A percentile compares a stretch with the other conserved stretches of the same genome.
Conservation (phyloP, 306 rosid genomes). For the Luffa acutangula region DNA sequence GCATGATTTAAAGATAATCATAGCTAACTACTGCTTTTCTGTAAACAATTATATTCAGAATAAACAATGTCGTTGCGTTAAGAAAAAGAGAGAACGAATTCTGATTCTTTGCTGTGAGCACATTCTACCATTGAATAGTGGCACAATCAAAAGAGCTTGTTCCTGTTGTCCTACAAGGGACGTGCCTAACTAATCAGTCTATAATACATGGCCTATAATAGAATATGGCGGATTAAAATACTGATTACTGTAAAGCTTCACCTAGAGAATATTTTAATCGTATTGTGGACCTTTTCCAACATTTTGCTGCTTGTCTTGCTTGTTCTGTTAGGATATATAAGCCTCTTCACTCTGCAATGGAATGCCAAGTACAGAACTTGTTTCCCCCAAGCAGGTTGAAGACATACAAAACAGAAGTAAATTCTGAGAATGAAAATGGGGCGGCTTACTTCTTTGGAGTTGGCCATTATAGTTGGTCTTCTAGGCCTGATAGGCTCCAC, state of each 20-base stretch:
- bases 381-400: slow-evolving; percentile 15
- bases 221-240: slow-evolving; percentile 13
- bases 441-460: neutral
- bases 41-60: neutral
- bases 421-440: slow-evolving; percentile 2
- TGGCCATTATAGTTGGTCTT: slow-evolving; percentile 26
- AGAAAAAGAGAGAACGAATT: neutral
- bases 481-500: slow-evolving; percentile 32
- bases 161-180: slow-evolving; percentile 9
- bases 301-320: slow-evolving; percentile 10
- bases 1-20: neutral
- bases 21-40: neutral
- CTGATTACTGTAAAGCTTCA: neutral
- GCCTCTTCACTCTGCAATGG: slow-evolving; percentile 9
- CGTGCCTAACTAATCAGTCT: slow-evolving; percentile 23
- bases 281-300: slow-evolving; percentile 4
- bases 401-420: neutral
- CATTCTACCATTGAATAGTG: slow-evolving; percentile 5
- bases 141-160: neutral
- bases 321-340: slow-evolving; percentile 20
- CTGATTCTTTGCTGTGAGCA: slow-evolving; percentile 4
- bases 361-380: neutral
- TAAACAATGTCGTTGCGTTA: neutral
- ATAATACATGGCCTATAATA: slow-evolving; percentile 1
- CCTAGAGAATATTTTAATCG: slow-evolving; percentile 28